Evolutionary conservation across 495 filamentous ascomycete species (phyloP).

Genomic region (Hypoxylon lienhwacheense): DNA sequence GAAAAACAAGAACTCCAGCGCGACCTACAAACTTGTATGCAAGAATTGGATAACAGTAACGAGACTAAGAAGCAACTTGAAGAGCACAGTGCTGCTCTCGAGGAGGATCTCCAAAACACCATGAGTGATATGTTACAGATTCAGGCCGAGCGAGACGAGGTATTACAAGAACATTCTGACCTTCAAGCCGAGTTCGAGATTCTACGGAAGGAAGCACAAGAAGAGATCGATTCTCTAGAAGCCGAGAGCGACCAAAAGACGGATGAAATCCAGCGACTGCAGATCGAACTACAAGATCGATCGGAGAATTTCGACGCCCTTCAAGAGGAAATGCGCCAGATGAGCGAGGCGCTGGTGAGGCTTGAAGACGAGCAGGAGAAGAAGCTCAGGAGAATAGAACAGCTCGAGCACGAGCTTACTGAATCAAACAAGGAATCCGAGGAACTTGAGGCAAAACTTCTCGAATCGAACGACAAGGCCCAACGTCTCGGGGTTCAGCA

Average conservation of each 20-base stretch:
- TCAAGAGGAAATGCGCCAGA: slow-evolving; percentile 86
- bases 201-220: slow-evolving; percentile 76
- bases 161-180: slow-evolving; percentile 72
- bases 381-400: slow-evolving; percentile 62
- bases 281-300: slow-evolving; percentile 67
- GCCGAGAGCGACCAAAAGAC: slow-evolving; percentile 72
- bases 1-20: slow-evolving; percentile 78
- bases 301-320: slow-evolving; percentile 82
- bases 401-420: slow-evolving; percentile 72
- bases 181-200: slow-evolving; percentile 79
- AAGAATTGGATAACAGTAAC: slow-evolving; percentile 66
- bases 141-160: slow-evolving; percentile 85
- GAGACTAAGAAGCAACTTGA: slow-evolving; percentile 60
- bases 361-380: slow-evolving; percentile 84
- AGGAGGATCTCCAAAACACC: slow-evolving; percentile 74
- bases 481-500: slow-evolving; percentile 85
- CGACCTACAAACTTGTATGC: slow-evolving; percentile 68
- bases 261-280: slow-evolving; percentile 70
- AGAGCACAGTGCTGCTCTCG: slow-evolving; percentile 61
- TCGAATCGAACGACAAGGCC: slow-evolving; percentile 80
- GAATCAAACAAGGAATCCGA: slow-evolving; percentile 78
- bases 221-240: slow-evolving; percentile 81
- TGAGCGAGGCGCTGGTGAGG: slow-evolving; percentile 79
- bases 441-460: slow-evolving; percentile 70
- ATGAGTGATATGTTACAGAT: slow-evolving; percentile 80